Evolutionary conservation across 179 eudicot species (phyloP), one percentile per base, ranked within the genome.

Genomic region (Pouteria campechiana): DNA sequence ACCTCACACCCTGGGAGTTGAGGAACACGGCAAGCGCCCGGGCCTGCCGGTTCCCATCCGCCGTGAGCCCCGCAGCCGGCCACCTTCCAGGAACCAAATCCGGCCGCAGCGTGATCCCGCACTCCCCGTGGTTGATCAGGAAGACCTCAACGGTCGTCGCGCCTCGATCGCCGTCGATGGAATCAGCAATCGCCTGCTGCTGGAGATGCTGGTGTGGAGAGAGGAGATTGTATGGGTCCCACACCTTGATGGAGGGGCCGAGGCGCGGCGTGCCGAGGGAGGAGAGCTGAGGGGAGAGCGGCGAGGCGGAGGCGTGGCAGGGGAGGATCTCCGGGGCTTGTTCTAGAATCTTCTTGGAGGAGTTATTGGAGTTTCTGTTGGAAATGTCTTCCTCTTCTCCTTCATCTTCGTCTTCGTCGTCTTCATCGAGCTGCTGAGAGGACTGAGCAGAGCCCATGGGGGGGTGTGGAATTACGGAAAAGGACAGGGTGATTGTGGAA

Each of bases 291-390:
- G 98, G 98, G 0, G 98, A 86, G 7, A 85, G 61, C 17, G 98
- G 98, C 0, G 95, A 90, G 6, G 98, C 98, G 10, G 98, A 90
- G 2, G 95, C 83, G 65, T 86, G 93, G 51, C 93, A 86, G n/a
- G 98, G 94, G 1, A 86, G 65, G 83, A 90, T 86, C 44, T 86
- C 95, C 2, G 98, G 98, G 56, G 86, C 98, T 48, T 90, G 95
- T 53, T 90, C 78, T 3, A 90, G 63, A 24, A 86, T 65, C 44
- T 79, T 81, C 64, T 90, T 90, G 27, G 65, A 68, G 43, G 75
- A 40, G 14, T 44, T 58, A 43, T 57, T 64, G 24, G 58, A 33
- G 32, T 60, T 54, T 5, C 60, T 24, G 17, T 34, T 11, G 17
- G 17, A 16, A 29, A 6, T 21, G 11, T 50, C 56, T 7, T 16